Conservation (phyloP, 208 protist species). For the Novymonas esmeraldas region DNA sequence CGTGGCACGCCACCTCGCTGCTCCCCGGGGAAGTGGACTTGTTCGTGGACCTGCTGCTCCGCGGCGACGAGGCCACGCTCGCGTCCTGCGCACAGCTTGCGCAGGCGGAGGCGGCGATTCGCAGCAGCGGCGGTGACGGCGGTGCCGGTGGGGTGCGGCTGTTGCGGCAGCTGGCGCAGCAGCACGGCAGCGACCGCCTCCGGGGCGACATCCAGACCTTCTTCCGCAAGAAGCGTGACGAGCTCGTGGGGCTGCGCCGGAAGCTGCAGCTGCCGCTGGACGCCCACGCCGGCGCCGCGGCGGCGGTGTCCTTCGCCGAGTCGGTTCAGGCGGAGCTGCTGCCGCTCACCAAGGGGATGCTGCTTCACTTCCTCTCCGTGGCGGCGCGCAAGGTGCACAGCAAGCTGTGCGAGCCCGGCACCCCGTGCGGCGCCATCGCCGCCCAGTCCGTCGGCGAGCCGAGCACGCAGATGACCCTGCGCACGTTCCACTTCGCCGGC, state of each 20-base stretch:
- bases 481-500: constrained; percentile 99
- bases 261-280: constrained; percentile 51
- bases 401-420: constrained; percentile 96
- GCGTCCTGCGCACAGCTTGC: constrained; percentile 28
- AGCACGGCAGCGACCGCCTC: constrained; percentile 65
- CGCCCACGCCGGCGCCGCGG: constrained; percentile 2
- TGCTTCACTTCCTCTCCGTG: constrained; percentile 73
- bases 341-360: constrained; percentile 68
- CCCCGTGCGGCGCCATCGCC: constrained; percentile 98
- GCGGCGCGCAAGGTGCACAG: constrained; percentile 85
- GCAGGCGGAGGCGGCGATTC: constrained; percentile 14
- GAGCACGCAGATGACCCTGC: constrained; percentile 99
- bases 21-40: constrained; percentile 50
- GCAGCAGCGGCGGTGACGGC: constrained; percentile 2
- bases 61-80: constrained; percentile 34
- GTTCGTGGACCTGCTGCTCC: constrained; percentile 51
- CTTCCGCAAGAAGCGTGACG: constrained; percentile 56
- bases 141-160: constrained; percentile 8
- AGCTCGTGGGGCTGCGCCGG: constrained; percentile 59
- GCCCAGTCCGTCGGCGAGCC: constrained; percentile 99
- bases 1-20: constrained; percentile 54
- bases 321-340: constrained; percentile 70
- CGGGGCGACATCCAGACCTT: constrained; percentile 80
- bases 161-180: constrained; percentile 23
- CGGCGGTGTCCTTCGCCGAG: constrained; percentile 37